phyloP scores from a whole-genome alignment of 345 rosid species.

The Crucihimalaya himalaica region DNA sequence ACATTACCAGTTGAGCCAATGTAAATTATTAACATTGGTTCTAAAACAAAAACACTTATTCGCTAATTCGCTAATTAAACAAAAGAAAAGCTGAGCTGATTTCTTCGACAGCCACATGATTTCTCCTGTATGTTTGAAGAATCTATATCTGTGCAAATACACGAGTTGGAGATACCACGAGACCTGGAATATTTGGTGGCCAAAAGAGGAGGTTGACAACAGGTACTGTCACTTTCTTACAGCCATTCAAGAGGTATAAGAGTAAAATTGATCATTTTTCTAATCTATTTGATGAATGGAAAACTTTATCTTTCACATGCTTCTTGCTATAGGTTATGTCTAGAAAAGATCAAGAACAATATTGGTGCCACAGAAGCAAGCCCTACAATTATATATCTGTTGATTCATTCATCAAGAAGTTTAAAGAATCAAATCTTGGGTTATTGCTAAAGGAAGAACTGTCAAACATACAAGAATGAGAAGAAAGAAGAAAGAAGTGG shows the following conservation, averaged over 20 bases:
- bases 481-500: no score
- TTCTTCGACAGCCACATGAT: no score
- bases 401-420: conserved; percentile 44
- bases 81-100: no score
- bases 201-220: conserved; percentile 49
- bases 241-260: conserved; percentile 45
- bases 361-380: conserved; percentile 43
- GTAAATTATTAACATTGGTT: no score
- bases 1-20: no score
- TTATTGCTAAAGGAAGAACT: conserved; percentile 37
- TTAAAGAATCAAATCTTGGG: conserved; percentile 43
- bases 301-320: background rate
- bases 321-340: conserved; percentile 49
- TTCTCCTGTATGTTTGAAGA: no score
- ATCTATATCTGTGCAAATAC: conserved; percentile 50
- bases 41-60: no score
- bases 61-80: no score
- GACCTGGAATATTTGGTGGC: conserved; percentile 55
- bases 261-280: background rate
- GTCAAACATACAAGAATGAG: no score
- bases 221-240: conserved; percentile 32
- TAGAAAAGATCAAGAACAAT: conserved; percentile 57
- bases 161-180: conserved; percentile 44
- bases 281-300: conserved; percentile 1
- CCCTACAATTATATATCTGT: conserved; percentile 49